A percentile compares a stretch with the other conserved stretches of the same genome.
Conservation (phyloP, 495 filamentous ascomycete genomes). For the Hyaloscypha hepaticicola region DNA sequence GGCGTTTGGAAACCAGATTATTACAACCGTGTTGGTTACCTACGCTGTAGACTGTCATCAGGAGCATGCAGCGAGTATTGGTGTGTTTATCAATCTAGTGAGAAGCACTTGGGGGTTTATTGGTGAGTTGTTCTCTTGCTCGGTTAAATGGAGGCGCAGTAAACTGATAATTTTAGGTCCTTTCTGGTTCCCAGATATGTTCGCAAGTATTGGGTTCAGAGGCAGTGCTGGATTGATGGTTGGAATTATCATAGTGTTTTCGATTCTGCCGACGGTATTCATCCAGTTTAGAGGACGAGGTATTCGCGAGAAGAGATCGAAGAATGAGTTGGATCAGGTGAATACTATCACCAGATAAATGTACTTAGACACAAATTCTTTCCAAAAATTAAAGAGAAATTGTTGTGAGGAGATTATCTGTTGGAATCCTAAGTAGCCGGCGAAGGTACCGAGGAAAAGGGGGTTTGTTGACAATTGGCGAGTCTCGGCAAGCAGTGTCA, state of each 20-base stretch:
- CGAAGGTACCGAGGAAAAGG: too few species aligned
- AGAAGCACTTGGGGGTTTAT: conserved; percentile 57
- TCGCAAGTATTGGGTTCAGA: conserved; percentile 43
- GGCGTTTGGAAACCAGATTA: conserved; percentile 52
- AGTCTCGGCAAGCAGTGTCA: too few species aligned
- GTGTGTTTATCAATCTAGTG: conserved; percentile 57
- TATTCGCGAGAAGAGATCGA: too few species aligned
- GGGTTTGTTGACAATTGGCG: too few species aligned
- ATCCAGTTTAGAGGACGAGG: conserved; percentile 24
- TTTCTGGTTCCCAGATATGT: conserved; percentile 50
- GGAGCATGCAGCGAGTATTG: conserved; percentile 49
- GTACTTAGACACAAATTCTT: too few species aligned
- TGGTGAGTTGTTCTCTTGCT: conserved; percentile 42
- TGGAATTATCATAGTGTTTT: conserved; percentile 45
- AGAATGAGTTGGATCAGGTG: too few species aligned
- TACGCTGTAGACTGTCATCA: conserved; percentile 54
- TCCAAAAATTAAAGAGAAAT: too few species aligned
- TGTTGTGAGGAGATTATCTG: too few species aligned
- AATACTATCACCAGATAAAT: too few species aligned
- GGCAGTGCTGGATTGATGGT: conserved; percentile 42
- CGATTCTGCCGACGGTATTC: conserved; percentile 45
- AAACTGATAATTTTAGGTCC: neutral
- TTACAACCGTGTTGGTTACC: conserved; percentile 55
- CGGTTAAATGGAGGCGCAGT: neutral
- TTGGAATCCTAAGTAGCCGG: too few species aligned